Evolutionary conservation across 257 asterid genomes (phyloP), one percentile per base, ranked within the genome.

Genomic region (Thymus mandschuricus): DNA sequence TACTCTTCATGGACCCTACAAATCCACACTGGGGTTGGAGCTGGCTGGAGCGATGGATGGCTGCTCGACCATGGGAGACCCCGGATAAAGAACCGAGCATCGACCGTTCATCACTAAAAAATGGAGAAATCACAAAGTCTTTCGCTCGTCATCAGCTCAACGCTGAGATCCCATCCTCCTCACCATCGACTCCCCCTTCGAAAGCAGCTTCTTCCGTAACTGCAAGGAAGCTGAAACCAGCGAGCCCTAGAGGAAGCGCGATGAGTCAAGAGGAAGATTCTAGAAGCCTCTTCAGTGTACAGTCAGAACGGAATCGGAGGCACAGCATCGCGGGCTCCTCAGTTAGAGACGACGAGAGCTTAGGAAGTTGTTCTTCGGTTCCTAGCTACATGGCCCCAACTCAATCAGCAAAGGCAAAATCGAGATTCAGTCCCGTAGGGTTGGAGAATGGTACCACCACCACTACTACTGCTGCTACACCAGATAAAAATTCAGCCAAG

Each of bases 11-110:
- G 95, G 99, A 95, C 76, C 99, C 96, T 0, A 89, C 96, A 5
- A 95, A 95, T 80, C 98, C 97, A 60, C 97, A 92, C 40, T 92
- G 99, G 98, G 99, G 98, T 2, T 95, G 99, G 99, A 95, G 99
- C 86, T 95, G 99, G 98, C 56, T 92, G 61, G 99, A 95, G 73
- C 88, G 98, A 9, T 89, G 92, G 92, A 86, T 85, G 88, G 97
- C 98, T 12, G 83, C 90, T 58, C 87, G 84, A 27, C 93, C 96
- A 50, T 87, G 80, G 86, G 97, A 90, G 61, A 43, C 82, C 35
- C 88, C 79, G 45, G 96, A 91, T 65, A 87, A 89, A 78, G 96
- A 85, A 72, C 76, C 51, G 4, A 87, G 77, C 66, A 73, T 55
- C 1, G 96, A 85, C 31, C 81, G 77, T 15, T 29, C 30, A 52